Percentiles rank a stretch among this genome's conserved stretches.
These are phyloP conservation scores for Citrus sinensis DNA, from an alignment of 345 rosid genomes.

Conservation along the genomic window DVS_A1.0 CM039166.1:4364501-4365000, in stretches of 20 bases:
- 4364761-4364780: conserved; percentile 68
- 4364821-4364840: conserved; percentile 85
- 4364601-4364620: conserved; percentile 51
- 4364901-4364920: too few relatives aligned
- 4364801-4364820: conserved; percentile 60
- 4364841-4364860: conserved; percentile 11
- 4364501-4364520: conserved; percentile 63
- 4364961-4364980: too few relatives aligned
- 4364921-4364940: too few relatives aligned
- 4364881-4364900: neutral
- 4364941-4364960: too few relatives aligned
- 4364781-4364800: conserved; percentile 80
- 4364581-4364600: conserved; percentile 60
- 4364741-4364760: neutral
- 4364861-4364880: neutral
- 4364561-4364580: conserved; percentile 79
- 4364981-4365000: too few relatives aligned
- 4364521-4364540: conserved; percentile 64
- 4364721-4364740: too few relatives aligned
- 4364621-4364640: conserved; percentile 67
- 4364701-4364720: too few relatives aligned
- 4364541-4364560: conserved; percentile 58
- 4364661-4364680: conserved; percentile 50
- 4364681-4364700: neutral
- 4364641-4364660: conserved; percentile 79